phyloP scores from a whole-genome alignment of 2,329 filamentous ascomycete genomes.

The Paraphoma sp. region DNA sequence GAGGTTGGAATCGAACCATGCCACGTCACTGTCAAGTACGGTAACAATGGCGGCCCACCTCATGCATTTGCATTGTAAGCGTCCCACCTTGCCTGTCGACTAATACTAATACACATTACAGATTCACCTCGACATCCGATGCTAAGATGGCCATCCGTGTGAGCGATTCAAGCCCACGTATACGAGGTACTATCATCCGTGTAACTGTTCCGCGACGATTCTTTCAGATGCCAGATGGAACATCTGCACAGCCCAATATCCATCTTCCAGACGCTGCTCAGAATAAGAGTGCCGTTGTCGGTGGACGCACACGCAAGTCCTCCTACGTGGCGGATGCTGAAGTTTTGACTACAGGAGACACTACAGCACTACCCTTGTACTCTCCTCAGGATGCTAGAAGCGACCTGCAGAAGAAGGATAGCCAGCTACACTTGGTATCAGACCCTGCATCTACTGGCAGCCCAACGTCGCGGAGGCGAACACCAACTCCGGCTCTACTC shows the following conservation, averaged over 20 bases:
- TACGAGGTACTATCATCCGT: constrained; percentile 15
- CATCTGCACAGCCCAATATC: not conserved
- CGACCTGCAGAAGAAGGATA: constrained; percentile 27
- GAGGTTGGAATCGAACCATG: constrained; percentile 12
- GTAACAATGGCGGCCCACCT: not conserved
- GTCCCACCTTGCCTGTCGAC: not conserved
- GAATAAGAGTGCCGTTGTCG: not conserved
- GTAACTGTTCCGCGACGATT: constrained; percentile 31
- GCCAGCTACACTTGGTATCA: constrained; percentile 1
- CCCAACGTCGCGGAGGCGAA: constrained; percentile 23
- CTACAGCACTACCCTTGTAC: constrained; percentile 22
- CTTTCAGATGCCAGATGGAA: constrained; percentile 16
- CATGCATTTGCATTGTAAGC: constrained; percentile 32
- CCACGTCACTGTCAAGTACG: constrained; percentile 8
- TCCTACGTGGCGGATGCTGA: constrained; percentile 4
- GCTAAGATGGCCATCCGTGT: constrained; percentile 18
- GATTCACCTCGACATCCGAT: constrained; percentile 18
- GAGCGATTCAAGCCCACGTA: constrained; percentile 3
- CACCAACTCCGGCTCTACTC: constrained; percentile 17
- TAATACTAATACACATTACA: constrained; percentile 15
- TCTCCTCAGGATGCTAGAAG: constrained; percentile 48
- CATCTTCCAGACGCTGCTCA: not conserved
- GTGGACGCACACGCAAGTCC: not conserved
- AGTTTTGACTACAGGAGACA: not conserved
- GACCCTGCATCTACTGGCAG: constrained; percentile 10